Conservation (phyloP, 2,329 filamentous ascomycete genomes). For the Ceratocystis variospora region DNA sequence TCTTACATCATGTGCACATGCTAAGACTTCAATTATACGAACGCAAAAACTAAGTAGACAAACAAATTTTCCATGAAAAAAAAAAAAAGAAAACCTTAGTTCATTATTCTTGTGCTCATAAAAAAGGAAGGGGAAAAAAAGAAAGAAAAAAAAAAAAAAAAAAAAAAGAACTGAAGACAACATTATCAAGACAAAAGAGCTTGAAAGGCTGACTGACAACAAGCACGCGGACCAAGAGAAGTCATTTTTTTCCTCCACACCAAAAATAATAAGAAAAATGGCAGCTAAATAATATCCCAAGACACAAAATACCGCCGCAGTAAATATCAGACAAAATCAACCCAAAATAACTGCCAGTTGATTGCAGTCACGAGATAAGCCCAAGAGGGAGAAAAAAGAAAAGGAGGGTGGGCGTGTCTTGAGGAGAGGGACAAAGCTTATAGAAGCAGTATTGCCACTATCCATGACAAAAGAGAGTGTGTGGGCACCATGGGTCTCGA, state of each 20-base stretch:
- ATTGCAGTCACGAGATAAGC: not conserved
- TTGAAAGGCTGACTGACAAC: not conserved
- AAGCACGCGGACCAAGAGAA: not conserved
- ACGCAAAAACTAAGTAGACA: not conserved
- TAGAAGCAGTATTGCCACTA: not conserved
- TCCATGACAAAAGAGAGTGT: not conserved
- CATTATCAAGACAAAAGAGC: not conserved
- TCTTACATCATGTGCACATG: not conserved
- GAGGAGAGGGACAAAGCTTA: not conserved
- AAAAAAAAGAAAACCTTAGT: not conserved
- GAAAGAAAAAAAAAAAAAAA: not conserved
- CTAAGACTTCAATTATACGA: not conserved
- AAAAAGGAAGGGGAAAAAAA: not conserved
- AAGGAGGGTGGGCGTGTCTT: not conserved
- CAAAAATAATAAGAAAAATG: not conserved
- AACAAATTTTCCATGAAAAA: not conserved
- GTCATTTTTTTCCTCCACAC: not conserved
- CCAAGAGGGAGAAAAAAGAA: not conserved
- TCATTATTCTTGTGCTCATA: slow-evolving; percentile 16
- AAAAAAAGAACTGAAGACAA: not conserved
- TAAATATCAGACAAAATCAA: not conserved
- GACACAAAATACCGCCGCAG: not conserved
- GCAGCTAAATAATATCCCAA: not conserved
- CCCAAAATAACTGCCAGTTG: no score
- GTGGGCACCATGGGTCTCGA: not conserved